Conservation (phyloP, 192 early-diverging fungal species). For the Coemansia sp. region DNA sequence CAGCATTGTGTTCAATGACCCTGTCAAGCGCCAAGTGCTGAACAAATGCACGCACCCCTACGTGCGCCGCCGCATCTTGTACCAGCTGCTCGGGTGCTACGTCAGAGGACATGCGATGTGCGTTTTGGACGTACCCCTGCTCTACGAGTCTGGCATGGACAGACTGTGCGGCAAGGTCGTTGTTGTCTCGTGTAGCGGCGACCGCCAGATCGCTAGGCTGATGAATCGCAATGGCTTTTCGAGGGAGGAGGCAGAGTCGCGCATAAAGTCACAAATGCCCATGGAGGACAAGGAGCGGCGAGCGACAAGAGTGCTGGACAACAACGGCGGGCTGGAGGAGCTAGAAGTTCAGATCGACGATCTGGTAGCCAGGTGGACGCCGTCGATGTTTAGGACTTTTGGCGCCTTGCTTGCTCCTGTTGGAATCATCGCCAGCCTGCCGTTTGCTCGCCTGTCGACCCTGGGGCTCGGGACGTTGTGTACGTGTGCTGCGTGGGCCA, state of each 20-base stretch:
- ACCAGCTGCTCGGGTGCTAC: conserved; percentile 65
- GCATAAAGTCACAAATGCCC: conserved; percentile 81
- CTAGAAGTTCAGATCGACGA: conserved; percentile 19
- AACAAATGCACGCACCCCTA: conserved; percentile 87
- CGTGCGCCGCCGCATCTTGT: conserved; percentile 78
- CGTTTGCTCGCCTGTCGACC: conserved; percentile 13
- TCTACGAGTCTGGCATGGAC: conserved; percentile 82
- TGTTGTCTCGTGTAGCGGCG: conserved; percentile 73
- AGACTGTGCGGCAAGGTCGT: conserved; percentile 65
- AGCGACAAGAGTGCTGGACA: conserved; percentile 85
- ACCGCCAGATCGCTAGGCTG: conserved; percentile 73
- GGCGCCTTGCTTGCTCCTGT: conserved; percentile 35
- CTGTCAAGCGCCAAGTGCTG: conserved; percentile 64
- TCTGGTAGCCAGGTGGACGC: conserved; percentile 23
- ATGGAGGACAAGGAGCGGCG: conserved; percentile 71
- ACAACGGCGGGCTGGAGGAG: conserved; percentile 62
- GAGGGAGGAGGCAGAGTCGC: conserved; percentile 58
- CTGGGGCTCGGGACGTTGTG: conserved; percentile 26
- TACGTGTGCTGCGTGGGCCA: conserved; percentile 23
- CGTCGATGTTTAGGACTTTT: conserved; percentile 17
- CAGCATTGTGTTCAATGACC: conserved; percentile 73
- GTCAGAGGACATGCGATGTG: conserved; percentile 64
- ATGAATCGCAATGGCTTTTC: conserved; percentile 65
- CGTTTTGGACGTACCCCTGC: conserved; percentile 89
- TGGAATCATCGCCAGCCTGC: conserved; percentile 16